phyloP scores from a whole-genome alignment of 768 basidiomycete genomes.

The Termitomyces bulborhizus region DNA sequence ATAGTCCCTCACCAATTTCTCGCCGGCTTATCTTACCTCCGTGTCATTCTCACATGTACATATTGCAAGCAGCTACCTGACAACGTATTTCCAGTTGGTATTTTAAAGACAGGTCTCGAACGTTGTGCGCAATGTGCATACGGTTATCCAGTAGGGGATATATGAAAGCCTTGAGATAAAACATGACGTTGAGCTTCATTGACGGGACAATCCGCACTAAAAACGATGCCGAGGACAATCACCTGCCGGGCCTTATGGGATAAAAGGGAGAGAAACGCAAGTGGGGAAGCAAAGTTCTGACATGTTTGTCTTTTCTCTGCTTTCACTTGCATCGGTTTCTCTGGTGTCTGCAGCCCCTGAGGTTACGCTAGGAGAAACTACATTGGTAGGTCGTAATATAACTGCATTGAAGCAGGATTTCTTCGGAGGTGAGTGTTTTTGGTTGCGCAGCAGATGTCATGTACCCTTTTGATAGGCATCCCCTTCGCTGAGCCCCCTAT shows the following conservation, averaged over 20 bases:
- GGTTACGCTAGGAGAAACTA: constrained; percentile 32
- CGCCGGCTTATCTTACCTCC: no score
- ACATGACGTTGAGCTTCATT: not conserved
- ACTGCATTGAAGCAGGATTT: constrained; percentile 33
- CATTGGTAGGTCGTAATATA: constrained; percentile 29
- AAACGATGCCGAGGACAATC: not conserved
- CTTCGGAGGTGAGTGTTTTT: constrained; percentile 34
- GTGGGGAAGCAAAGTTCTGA: not conserved
- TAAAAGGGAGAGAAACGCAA: not conserved
- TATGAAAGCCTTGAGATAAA: not conserved
- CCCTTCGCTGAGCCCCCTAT: constrained; percentile 51
- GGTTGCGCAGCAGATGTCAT: not conserved
- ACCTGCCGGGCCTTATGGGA: not conserved
- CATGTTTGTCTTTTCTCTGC: not conserved
- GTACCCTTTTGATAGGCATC: constrained; percentile 28
- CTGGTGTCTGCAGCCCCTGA: constrained; percentile 21
- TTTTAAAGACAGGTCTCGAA: no score
- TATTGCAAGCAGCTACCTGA: no score
- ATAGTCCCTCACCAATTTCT: no score
- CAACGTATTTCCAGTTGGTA: no score
- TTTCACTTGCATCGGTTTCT: constrained; percentile 1
- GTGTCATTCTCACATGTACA: no score
- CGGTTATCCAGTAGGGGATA: no score
- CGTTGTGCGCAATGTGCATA: no score
- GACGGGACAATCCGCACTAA: not conserved